Base-by-base conservation (phyloP, 1,284 basidiomycete species). In the Cronartium quercuum region DNA sequence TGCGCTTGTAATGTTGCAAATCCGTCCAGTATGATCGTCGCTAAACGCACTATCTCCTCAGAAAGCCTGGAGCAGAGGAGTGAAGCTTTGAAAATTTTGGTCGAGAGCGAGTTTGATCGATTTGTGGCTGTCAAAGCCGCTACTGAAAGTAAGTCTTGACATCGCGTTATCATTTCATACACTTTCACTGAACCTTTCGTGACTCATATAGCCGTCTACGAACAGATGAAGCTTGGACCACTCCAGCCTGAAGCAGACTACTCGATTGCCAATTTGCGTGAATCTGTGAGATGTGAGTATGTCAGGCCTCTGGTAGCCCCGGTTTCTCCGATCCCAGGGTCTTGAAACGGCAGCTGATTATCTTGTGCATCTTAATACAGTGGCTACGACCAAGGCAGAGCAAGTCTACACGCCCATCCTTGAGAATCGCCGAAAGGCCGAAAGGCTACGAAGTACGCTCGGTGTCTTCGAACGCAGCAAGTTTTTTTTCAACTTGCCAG, bases 401-500 rank as follows among this genome's bases (percentile, higher is more conserved):
- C 92, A 95, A 78, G 93, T 98, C 9, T 98, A 96, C 82, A 86
- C 97, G 1, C 96, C 96, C 0, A 91, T 98, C 12, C 85, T 99
- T 44, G 95, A 98, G 81, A 98, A 97, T 78, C 89, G 94, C 3
- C 89, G 92, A 71, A 98, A 98, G 81, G 92, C 94, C 3, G 89
- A 92, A 81, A 93, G 95, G 82, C 84, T 99, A 9, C 88, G 93
- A 35, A 92, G 90, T 0, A 98, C 96, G 0, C 86, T 98, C 13
- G 90, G 91, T 55, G 92, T 98, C 6, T 98, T 99, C 79, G 95
- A 98, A 78, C 87, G 94, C 63, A 94, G 91, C 74, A 96, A 94
- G 79, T 99, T 98, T 86, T 93, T 98, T 82, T 98, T 98, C 86
- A 98, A 97, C 80, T 86, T 99, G 24, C 95, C 96, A 0, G 90